Evolutionary conservation across 2,329 filamentous ascomycete species (phyloP).

Genomic region (Gaeumannomyces tritici): DNA sequence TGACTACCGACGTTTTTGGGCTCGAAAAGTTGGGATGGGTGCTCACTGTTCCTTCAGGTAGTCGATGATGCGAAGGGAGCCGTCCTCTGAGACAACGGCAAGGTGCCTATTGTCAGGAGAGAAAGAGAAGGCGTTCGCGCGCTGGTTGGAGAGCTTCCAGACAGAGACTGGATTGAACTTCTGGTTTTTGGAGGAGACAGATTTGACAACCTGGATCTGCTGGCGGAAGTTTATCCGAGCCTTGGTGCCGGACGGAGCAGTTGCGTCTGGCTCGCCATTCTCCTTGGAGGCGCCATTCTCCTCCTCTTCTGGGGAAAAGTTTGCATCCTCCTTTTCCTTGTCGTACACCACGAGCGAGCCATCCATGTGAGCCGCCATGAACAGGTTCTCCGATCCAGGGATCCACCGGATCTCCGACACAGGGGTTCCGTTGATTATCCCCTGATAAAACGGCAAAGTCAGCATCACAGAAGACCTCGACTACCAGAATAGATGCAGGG

Average conservation of each 20-base stretch:
- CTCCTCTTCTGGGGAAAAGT: constrained; percentile 64
- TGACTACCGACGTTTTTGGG: background rate
- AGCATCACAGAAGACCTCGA: constrained; percentile 5
- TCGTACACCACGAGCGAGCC: constrained; percentile 89
- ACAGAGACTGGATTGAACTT: constrained; percentile 85
- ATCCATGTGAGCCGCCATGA: constrained; percentile 86
- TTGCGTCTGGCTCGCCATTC: constrained; percentile 47
- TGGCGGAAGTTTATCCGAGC: constrained; percentile 25
- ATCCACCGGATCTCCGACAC: constrained; percentile 89
- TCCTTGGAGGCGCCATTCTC: constrained; percentile 49
- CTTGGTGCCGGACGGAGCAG: constrained; percentile 21
- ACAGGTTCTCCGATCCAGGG: constrained; percentile 85
- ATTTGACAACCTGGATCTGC: constrained; percentile 71
- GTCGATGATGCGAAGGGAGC: constrained; percentile 80
- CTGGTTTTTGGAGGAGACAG: constrained; percentile 86
- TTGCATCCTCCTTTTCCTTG: constrained; percentile 88
- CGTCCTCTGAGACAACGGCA: constrained; percentile 86
- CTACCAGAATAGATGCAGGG: background rate
- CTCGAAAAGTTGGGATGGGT: background rate
- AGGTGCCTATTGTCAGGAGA: constrained; percentile 82
- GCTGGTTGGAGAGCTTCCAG: constrained; percentile 88
- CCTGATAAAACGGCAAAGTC: constrained; percentile 33
- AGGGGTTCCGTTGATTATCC: constrained; percentile 76
- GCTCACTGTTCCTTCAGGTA: constrained; percentile 80
- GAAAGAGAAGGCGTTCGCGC: constrained; percentile 85